Base-by-base conservation (phyloP, 129 eudicot genomes). In the Logfia minima region DNA sequence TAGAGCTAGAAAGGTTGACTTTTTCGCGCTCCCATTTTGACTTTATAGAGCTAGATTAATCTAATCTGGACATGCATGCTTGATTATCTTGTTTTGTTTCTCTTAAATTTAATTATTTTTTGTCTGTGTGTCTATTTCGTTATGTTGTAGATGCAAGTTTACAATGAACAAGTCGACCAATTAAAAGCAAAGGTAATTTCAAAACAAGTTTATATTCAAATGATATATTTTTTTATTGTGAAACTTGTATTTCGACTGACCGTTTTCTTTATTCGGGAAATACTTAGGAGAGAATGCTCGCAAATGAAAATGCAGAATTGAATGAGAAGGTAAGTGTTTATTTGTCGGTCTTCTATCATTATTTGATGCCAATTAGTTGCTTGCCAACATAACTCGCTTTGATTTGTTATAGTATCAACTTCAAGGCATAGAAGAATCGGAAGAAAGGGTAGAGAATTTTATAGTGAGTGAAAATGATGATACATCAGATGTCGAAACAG, bases 1-100 rank as follows among this genome's bases (percentile, higher is more conserved):
- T 34, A 84, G 98, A 53, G 90, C 90, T 26, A 88, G 94, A 86
- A 92, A 90, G 96, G 96, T 89, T 67, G 76, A 62, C 59, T 41
- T 78, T 68, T 26, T 7, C 11, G 11, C 14, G 48, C 53, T 11
- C 18, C 18, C 18, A 45, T 0, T 13, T 45, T 13, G 18, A 45
- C 53, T 45, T 45, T 43, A 11, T 43, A 43, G 52, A 43, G 52
- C 52, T 43, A 2, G 8, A 8, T 32, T 43, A 22, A n/a, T 13
- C 13, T 14, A 29, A 23, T 35, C 56, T 77, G 68, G 75, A 68
- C 37, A 56, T 52, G 55, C 19, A 9, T 53, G 55, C 43, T 31
- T 76, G 26, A n/a, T 26, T 32, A 2, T 68, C 7, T 31, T 31
- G 3, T 8, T 10, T 41, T 16, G 55, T 34, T 61, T 24, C 8